Base-by-base conservation (phyloP, 225 moss, liverwort and hornwort genomes). In the Rhytidiadelphus loreus region DNA sequence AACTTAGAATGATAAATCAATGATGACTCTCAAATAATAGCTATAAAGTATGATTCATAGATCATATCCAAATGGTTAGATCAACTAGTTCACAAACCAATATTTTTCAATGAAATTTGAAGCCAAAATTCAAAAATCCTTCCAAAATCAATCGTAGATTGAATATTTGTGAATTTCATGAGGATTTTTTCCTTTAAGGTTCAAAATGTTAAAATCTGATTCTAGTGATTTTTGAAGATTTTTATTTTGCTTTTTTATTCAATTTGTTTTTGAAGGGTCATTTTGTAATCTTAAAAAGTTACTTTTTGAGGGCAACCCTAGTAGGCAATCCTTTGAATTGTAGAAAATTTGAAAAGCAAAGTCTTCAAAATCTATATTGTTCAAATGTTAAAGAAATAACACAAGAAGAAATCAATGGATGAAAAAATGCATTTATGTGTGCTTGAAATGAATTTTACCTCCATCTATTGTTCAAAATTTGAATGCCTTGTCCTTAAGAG, bases 391-490 rank as follows among this genome's bases (percentile, higher is more conserved):
- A 28, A 77, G 23, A 35, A 53, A 53, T 23, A 53, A 32, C 4
- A 23, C 23, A 77, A 53, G 30, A 53, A 53, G 3, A 35, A 24
- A 32, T 75, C 1, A 33, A 75, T 50, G 20, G 13, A 50, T 75
- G 50, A 21, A 20, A 50, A 69, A 39, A 70, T 15, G 14, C 15
- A 70, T 41, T 26, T 15, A 8, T 9, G 1, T 25, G 1, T 43
- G 5, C 2, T 70, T 15, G 16, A 0, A 0, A 26, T 26, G 26
- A 0, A 2, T 43, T 43, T 28, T 3, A 0, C 0, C 0, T 16
- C 16, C 28, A 43, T 71, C 1, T 6, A 0, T 26, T 71, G 28
- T 16, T 70, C 43, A 70, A 26, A 41, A 26, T 21, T 41, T 70
- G 25, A 41, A 70, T 0, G 3, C 39, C 23, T 41, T 23, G n/a